These are phyloP conservation scores for Pichia sp. DNA, from an alignment of 1,139 yeast species.

Conservation along the genomic window DNA sequence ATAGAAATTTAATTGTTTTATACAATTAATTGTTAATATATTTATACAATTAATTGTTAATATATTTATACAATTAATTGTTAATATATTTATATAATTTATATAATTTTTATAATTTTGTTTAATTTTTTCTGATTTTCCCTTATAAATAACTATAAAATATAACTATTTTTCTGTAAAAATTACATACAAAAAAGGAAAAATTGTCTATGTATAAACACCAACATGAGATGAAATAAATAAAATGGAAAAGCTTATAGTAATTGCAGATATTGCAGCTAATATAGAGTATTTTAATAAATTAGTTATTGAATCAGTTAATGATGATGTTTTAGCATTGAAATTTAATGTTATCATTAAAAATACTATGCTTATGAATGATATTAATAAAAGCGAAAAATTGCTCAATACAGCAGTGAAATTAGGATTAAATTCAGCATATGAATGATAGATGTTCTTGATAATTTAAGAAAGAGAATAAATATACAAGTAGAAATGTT, in stretches of 20 bases:
- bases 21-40: too few species aligned
- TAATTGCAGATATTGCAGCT: conserved; percentile 20
- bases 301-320: conserved; percentile 1
- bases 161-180: too few species aligned
- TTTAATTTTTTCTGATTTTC: background rate
- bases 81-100: background rate
- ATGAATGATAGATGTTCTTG: background rate
- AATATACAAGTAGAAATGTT: background rate
- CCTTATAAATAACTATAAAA: background rate
- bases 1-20: too few species aligned
- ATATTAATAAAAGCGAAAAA: background rate
- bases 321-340: conserved; percentile 6
- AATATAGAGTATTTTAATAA: conserved; percentile 14
- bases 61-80: background rate
- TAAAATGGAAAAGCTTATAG: conserved; percentile 25
- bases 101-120: too few species aligned
- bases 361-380: conserved; percentile 8
- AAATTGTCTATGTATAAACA: conserved; percentile 21
- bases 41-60: too few species aligned
- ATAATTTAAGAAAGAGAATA: too few species aligned
- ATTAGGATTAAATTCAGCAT: conserved; percentile 1
- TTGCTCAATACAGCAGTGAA: conserved; percentile 3
- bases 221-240: conserved; percentile 28
- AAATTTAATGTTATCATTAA: conserved; percentile 9
- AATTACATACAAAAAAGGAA: too few species aligned